Base-by-base conservation (phyloP, 2,329 filamentous ascomycete genomes). In the Sclerotinia borealis region DNA sequence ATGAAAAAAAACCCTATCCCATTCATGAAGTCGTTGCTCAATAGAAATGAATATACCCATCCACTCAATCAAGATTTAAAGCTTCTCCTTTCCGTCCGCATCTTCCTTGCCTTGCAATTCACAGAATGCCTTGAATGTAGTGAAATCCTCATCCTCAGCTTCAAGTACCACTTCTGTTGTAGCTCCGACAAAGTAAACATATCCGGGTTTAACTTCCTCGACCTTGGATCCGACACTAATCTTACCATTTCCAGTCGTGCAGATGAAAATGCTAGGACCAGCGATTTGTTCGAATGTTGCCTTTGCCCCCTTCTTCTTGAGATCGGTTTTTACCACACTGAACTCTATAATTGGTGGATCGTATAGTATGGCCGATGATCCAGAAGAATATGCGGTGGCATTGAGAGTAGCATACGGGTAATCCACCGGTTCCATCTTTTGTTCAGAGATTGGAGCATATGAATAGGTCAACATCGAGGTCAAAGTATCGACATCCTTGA, bases 301-400 rank as follows among this genome's bases (percentile, higher is more conserved):
- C 77, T 96, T 96, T 36, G 91, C 85, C 2, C 87, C 89, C 0
- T 81, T 76, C 22, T 80, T 81, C 68, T 88, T 89, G 41, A 99
- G 80, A 13, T 89, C 84, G 0, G 90, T 89, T 72, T 91, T 88
- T 52, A 97, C 85, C 19, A 99, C 93, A 68, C 87, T 89, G 76
- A 99, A 99, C 75, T 99, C 95, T 59, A 96, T 91, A 67, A 99
- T 99, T 0, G 95, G 95, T 0, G 95, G 95, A 73, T 99, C 91
- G 76, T 99, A 99, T 19, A 98, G 83, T 11, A 84, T 79, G 4
- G 86, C 84, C 8, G 85, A 81, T 2, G 91, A 93, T 56, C 81
- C 85, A 7, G 89, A 92, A 66, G 85, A 90, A 78, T 96, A 97
- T 8, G 88, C 92, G 0, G 81, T 77, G n/a, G 86, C 84, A 76